Evolutionary conservation across 768 basidiomycete genomes (phyloP).

Genomic region (Podaxis sp.): DNA sequence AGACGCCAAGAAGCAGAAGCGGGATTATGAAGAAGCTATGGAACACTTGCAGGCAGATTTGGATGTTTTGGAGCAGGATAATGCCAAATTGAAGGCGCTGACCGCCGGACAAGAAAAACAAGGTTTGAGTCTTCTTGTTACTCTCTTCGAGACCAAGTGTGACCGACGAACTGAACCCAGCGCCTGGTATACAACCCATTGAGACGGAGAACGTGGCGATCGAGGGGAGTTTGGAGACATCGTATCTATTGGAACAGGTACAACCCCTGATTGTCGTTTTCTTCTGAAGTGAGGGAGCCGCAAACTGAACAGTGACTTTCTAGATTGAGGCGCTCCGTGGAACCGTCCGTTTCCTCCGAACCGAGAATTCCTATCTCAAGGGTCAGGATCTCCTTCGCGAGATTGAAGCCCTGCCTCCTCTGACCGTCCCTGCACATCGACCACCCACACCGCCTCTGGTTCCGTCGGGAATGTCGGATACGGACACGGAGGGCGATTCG

Average conservation of each 20-base stretch:
- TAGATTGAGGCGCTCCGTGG: slow-evolving; percentile 90
- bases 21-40: slow-evolving; percentile 90
- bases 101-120: slow-evolving; percentile 70
- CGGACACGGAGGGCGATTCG: slow-evolving; percentile 55
- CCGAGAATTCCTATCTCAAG: slow-evolving; percentile 91
- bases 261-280: slow-evolving; percentile 14
- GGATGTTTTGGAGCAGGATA: slow-evolving; percentile 85
- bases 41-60: slow-evolving; percentile 90
- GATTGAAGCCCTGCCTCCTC: slow-evolving; percentile 70
- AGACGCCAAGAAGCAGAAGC: slow-evolving; percentile 85
- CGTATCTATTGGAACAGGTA: slow-evolving; percentile 87
- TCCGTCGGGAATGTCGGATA: slow-evolving; percentile 65
- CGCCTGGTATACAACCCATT: slow-evolving; percentile 46
- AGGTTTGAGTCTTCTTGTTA: slow-evolving; percentile 41
- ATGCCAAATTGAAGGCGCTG: slow-evolving; percentile 73
- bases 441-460: slow-evolving; percentile 66
- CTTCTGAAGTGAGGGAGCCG: slow-evolving; percentile 5
- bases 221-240: slow-evolving; percentile 84
- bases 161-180: slow-evolving; percentile 21
- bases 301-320: slow-evolving; percentile 1
- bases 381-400: slow-evolving; percentile 88
- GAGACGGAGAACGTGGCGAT: slow-evolving; percentile 65
- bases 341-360: slow-evolving; percentile 89
- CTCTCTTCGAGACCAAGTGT: background rate
- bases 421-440: slow-evolving; percentile 49